Conservation (phyloP, 805 yeast genomes). For the Starmerella riodocensis region DNA sequence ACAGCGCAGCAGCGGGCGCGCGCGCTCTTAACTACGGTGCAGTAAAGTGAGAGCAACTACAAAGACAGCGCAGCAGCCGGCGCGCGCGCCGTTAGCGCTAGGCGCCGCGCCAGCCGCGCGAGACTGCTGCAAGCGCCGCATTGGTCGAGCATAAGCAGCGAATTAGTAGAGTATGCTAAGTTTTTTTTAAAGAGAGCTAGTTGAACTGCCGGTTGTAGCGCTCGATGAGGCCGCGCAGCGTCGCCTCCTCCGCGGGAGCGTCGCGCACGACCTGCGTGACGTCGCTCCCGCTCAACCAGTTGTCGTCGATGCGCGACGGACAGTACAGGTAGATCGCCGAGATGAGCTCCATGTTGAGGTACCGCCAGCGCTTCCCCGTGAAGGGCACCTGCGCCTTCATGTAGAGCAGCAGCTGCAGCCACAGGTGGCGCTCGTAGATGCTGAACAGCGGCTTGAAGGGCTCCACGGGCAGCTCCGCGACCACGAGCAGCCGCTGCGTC, state of each 20-base stretch:
- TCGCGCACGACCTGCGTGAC: conserved; percentile 59
- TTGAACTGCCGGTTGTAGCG: conserved; percentile 36
- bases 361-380: conserved; percentile 89
- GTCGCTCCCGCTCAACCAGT: conserved; percentile 79
- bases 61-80: too few relatives aligned
- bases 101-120: too few relatives aligned
- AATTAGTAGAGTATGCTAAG: too few relatives aligned
- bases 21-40: background rate
- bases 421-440: conserved; percentile 48
- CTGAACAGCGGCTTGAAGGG: conserved; percentile 43
- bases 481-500: conserved; percentile 56
- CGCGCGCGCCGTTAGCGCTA: too few relatives aligned
- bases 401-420: conserved; percentile 57
- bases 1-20: too few relatives aligned
- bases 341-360: conserved; percentile 82
- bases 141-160: too few relatives aligned
- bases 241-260: conserved; percentile 74
- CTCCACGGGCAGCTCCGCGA: conserved; percentile 49
- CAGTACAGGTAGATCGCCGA: conserved; percentile 73
- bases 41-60: too few relatives aligned
- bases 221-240: conserved; percentile 63
- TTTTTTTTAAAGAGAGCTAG: background rate
- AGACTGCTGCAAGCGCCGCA: too few relatives aligned
- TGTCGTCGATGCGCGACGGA: conserved; percentile 54
- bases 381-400: conserved; percentile 73